A percentile compares a stretch with the other conserved stretches of the same genome.
phyloP scores from a whole-genome alignment of 2,329 filamentous ascomycete species.

The Sarocladium strictum region DNA sequence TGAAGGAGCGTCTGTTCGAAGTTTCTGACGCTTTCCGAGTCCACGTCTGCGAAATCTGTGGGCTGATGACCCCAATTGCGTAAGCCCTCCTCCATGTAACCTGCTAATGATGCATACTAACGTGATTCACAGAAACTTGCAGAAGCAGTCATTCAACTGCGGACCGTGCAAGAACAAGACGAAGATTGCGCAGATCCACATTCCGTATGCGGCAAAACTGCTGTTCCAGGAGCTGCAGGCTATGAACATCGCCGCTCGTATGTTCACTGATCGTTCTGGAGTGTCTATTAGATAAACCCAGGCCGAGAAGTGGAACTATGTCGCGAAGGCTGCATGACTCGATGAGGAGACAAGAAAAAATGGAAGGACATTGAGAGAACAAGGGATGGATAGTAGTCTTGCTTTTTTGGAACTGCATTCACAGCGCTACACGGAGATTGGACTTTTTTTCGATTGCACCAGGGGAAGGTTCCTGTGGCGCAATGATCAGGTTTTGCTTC shows the following conservation, averaged over 20 bases:
- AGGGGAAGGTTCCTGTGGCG: neutral
- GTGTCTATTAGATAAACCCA: constrained; percentile 57
- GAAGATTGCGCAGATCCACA: constrained; percentile 94
- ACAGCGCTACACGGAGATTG: constrained; percentile 8
- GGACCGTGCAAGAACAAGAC: constrained; percentile 99
- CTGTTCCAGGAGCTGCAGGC: constrained; percentile 96
- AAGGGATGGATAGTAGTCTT: neutral
- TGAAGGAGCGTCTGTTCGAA: constrained; percentile 96
- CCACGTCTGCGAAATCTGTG: constrained; percentile 97
- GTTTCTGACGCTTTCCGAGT: constrained; percentile 97
- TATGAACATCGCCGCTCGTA: constrained; percentile 97
- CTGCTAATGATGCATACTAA: neutral
- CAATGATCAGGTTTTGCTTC: neutral
- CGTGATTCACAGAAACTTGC: constrained; percentile 62
- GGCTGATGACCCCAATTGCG: constrained; percentile 98
- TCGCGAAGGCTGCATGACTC: neutral
- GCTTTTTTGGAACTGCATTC: constrained; percentile 6
- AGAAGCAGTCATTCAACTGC: constrained; percentile 94
- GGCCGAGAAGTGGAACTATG: neutral
- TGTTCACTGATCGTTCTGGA: constrained; percentile 86
- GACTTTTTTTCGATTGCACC: constrained; percentile 1
- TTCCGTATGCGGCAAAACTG: constrained; percentile 95
- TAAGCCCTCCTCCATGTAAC: constrained; percentile 48
- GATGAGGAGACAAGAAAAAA: neutral
- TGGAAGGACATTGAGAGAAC: neutral